A percentile compares a stretch with the other conserved stretches of the same genome.
These are phyloP conservation scores for Trypethelium eluteriae DNA, from an alignment of 495 filamentous ascomycete genomes.

Conservation along the genomic window DNA sequence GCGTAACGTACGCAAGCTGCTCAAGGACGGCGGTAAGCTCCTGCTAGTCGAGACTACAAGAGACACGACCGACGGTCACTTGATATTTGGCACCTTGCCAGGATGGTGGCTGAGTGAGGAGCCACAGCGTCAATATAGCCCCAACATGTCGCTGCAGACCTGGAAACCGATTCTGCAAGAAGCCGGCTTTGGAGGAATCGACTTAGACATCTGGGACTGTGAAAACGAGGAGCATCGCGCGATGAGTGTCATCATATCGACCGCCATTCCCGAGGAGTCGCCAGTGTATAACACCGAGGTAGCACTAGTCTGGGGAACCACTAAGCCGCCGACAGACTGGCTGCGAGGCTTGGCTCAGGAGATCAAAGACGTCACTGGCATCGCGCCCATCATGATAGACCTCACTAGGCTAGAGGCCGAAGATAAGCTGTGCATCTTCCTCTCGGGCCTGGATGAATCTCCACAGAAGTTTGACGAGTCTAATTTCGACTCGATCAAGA, in stretches of 20 bases:
- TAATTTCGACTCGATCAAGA: background rate
- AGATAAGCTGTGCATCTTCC: conserved; percentile 13
- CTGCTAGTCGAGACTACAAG: conserved; percentile 18
- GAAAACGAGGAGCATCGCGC: background rate
- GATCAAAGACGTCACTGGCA: background rate
- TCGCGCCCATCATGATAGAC: background rate
- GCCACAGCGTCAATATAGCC: background rate
- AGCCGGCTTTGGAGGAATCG: conserved; percentile 28
- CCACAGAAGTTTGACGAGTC: background rate
- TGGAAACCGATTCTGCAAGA: conserved; percentile 25
- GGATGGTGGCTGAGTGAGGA: background rate
- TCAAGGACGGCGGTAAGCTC: conserved; percentile 24
- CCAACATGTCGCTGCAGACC: background rate
- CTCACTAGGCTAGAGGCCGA: background rate
- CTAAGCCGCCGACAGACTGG: background rate
- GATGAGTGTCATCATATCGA: background rate
- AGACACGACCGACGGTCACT: background rate
- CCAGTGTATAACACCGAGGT: background rate
- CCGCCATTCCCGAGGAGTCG: background rate
- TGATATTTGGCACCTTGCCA: background rate
- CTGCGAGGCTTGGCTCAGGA: conserved; percentile 1
- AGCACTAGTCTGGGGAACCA: background rate
- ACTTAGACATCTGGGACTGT: conserved; percentile 11
- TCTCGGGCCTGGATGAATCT: background rate
- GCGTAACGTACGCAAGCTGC: conserved; percentile 14